These are phyloP conservation scores for Trichophaea hybrida DNA, from an alignment of 2,329 filamentous ascomycete species.

Conservation along the genomic window DNA sequence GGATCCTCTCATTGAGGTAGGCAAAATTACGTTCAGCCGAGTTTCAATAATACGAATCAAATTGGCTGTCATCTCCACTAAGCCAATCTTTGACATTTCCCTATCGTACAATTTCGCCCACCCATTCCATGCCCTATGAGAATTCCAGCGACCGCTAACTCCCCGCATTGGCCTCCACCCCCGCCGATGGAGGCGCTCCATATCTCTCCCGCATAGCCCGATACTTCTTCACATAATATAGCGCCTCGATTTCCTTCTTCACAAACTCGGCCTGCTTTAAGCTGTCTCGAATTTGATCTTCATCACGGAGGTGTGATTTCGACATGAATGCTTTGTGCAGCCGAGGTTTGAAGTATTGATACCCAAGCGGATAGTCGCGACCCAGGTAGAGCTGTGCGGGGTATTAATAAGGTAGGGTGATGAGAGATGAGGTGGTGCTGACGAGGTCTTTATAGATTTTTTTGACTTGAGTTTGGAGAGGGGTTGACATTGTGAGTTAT, in stretches of 20 bases:
- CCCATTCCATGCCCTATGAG: not conserved
- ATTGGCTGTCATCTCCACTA: no score
- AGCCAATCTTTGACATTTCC: no score
- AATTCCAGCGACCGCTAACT: not conserved
- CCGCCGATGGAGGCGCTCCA: constrained; percentile 30
- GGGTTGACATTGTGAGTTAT: not conserved
- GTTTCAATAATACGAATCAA: no score
- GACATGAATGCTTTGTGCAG: constrained; percentile 74
- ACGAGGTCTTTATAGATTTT: constrained; percentile 21
- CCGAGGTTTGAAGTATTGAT: constrained; percentile 62
- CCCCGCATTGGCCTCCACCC: not conserved
- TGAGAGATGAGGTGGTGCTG: not conserved
- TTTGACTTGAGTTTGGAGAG: constrained; percentile 15
- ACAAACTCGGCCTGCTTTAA: constrained; percentile 74
- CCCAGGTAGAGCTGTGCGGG: constrained; percentile 50
- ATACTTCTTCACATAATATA: constrained; percentile 93
- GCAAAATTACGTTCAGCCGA: no score
- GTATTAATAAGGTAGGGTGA: not conserved
- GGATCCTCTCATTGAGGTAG: no score
- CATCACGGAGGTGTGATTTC: constrained; percentile 54
- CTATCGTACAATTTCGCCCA: not conserved
- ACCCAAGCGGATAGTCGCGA: constrained; percentile 74
- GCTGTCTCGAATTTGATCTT: constrained; percentile 58
- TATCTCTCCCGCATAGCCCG: constrained; percentile 73
- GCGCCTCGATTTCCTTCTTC: constrained; percentile 84